Base-by-base conservation (phyloP, 345 rosid genomes). In the Gossypium stocksii region DNA sequence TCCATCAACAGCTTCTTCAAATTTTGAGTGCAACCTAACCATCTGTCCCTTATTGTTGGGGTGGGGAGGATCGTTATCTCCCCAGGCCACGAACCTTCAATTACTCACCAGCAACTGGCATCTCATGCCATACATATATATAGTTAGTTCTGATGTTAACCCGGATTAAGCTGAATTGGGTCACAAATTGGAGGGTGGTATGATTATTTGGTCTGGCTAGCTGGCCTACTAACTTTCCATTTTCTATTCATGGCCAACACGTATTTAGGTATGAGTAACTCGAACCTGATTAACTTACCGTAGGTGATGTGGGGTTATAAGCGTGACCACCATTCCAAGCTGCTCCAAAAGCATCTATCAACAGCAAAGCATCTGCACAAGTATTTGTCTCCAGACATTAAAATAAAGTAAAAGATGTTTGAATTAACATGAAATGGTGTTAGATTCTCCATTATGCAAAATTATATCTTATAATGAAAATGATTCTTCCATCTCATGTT, bases 341-440 rank as follows among this genome's bases (percentile, higher is more conserved):
- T 34, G 45, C 74, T 48, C 46, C 72, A 12, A 60, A 62, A 71
- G 17, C 27, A 61, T 43, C 46, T 41, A 48, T 51, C 71, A 70
- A 57, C 62, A 77, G 34, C 29, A 52, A 34, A 34, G 73, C 49
- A 68, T 45, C 44, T 59, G 20, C 45, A 27, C 1, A 29, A 25
- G 43, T 11, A 2, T 15, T 34, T 22, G 62, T 68, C 22, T 23
- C 43, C n/a, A 25, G 20, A 68, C 44, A 49, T 69, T 16, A 49
- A 69, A 25, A 69, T 58, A 51, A 48, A 49, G 58, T 2, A 27
- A 69, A 69, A 69, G 34, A 23, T 29, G 17, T 69, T 34, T 49
- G 59, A 34, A 51, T 51, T 7, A 69, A 49, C 59, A 49, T 51
- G 44, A 17, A 67, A 25, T 27, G 72, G 59, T 51, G 72, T 25